Evolutionary conservation across 2,329 filamentous ascomycete genomes (phyloP), one percentile per base, ranked within the genome.

Genomic region (Ophiostoma quercus): DNA sequence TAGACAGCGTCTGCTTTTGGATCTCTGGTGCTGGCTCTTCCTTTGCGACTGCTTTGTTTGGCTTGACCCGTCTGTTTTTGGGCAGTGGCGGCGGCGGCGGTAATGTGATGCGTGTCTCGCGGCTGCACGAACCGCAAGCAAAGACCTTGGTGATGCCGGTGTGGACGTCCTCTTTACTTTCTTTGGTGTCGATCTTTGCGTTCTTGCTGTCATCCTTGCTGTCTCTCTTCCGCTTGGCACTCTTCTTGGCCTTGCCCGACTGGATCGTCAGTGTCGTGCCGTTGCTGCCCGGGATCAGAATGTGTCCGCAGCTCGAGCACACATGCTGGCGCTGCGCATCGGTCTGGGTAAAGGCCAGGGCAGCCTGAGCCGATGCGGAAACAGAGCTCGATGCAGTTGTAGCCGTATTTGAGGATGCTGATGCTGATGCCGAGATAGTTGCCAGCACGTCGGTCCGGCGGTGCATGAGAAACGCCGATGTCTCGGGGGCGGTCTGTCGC

Each of bases 261-360:
- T 82, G 77, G 1, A 85, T 75, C 16, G 78, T 79, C 9, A 85
- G 66, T 9, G 73, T 73, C 62, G 73, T 73, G 16, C 79, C 80
- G 2, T 78, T 79, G 9, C 82, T 81, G 0, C 87, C 86, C 1
- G 82, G 79, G 3, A 88, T 79, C 79, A 88, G 82, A 54, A 90
- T 86, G 72, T 84, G 82, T 19, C 88, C 88, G 74, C 88, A 91
- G 68, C 82, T 82, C 67, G 79, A 81, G 77, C 88, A 90, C 32
- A 83, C 79, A 70, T 83, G 84, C 72, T 87, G 83, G 67, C 80
- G 80, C 72, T 87, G 83, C n/a, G 79, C 74, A 22, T 86, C 83
- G 11, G 82, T 78, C 67, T 78, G 76, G 8, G 57, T 51, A 34
- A 67, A 66, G 8, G 68, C 47, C 5, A 68, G 6, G 41, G 65